Evolutionary conservation across 352 stramenopile species (phyloP), one percentile per base, ranked within the genome.

Genomic region (Phytopythium helicoides): DNA sequence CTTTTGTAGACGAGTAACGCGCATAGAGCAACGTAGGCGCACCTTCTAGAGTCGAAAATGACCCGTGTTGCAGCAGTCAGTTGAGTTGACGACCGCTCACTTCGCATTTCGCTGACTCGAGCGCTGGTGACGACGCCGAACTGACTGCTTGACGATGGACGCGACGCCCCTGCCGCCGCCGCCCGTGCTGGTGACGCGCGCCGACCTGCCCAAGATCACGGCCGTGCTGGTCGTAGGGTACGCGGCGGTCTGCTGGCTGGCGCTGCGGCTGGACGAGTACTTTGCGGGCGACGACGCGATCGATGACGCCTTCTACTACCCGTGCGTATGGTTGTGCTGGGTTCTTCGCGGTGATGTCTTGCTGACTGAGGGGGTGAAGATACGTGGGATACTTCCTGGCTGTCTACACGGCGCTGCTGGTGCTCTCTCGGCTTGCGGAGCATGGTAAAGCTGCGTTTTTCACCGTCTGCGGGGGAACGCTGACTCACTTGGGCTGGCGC

Each of bases 171-270:
- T 25, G 21, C 60, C 58, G 33, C 78, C 76, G 41, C 64, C 68
- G 47, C 81, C 81, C 12, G 70, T 87, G 63, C 60, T 77, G 33
- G 73, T 89, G 12, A 80, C 75, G 10, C 62, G 72, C 58, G 62
- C 66, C 15, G 70, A 88, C 58, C 60, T 89, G 1, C 75, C 74
- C 15, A 71, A 67, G 10, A 64, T 72, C 1, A n/a, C 80, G 18
- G 52, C 35, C 3, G 40, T 85, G 7, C 45, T 80, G 19, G 52
- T 62, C 18, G 26, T 67, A 16, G 81, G 81, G 15, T 72, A 68
- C 18, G 51, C 40, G 11, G 36, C 56, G 0, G 58, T 75, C 21
- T 35, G 51, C 39, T 70, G 52, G 59, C 62, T 92, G 21, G 72
- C 57, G 56, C 66, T 89, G 53, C 62, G 74, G 45, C 44, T 89